Conservation (phyloP, 202 grass and related monocot species). For the Zizania palustris region DNA sequence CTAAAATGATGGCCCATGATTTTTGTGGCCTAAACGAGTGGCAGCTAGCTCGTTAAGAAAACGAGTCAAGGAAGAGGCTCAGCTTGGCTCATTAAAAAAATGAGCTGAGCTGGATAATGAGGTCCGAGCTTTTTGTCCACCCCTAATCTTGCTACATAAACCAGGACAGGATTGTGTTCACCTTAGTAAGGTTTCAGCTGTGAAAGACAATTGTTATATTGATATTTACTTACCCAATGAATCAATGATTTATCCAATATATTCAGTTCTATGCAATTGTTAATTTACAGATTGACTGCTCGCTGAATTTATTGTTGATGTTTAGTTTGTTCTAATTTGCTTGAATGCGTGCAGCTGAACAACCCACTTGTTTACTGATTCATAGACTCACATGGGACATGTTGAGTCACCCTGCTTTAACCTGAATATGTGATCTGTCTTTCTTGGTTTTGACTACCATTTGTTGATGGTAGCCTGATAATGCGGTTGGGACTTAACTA, state of each 20-base stretch:
- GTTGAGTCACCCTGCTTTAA: slow-evolving; percentile 17
- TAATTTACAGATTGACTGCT: not conserved
- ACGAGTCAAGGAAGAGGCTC: too few relatives aligned
- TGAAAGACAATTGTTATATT: not conserved
- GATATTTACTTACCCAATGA: not conserved
- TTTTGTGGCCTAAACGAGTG: too few relatives aligned
- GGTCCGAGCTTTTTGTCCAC: too few relatives aligned
- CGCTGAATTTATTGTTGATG: slow-evolving; percentile 24
- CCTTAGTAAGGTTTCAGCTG: not conserved
- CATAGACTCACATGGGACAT: not conserved
- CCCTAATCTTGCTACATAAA: too few relatives aligned
- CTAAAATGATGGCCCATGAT: too few relatives aligned
- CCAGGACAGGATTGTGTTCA: not conserved
- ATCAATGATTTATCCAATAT: not conserved
- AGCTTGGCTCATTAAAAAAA: too few relatives aligned
- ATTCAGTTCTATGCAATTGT: slow-evolving; percentile 1
- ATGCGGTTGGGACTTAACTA: not conserved
- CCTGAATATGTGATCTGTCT: not conserved
- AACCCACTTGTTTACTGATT: not conserved
- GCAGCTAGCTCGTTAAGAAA: too few relatives aligned
- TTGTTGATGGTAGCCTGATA: slow-evolving; percentile 13
- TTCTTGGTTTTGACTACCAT: not conserved
- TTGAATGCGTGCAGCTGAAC: not conserved
- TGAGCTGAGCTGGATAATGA: too few relatives aligned
- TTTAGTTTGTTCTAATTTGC: slow-evolving; percentile 8